These are phyloP conservation scores for Orobanche coerulescens DNA, from an alignment of 257 asterid species.

Conservation along the genomic window DNA sequence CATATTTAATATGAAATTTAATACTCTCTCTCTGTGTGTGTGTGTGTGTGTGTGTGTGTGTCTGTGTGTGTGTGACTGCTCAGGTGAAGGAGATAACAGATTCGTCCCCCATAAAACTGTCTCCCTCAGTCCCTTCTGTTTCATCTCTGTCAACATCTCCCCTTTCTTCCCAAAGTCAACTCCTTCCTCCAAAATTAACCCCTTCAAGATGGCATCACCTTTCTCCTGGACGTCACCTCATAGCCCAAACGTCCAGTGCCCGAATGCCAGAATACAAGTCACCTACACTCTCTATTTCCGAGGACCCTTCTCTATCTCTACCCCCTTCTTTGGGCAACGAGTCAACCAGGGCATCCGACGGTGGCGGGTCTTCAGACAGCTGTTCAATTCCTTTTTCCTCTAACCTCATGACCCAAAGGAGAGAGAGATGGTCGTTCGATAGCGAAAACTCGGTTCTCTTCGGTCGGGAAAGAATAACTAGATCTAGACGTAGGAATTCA, in stretches of 20 bases:
- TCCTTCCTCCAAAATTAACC: constrained; percentile 40
- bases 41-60: no score
- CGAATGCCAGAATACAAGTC: constrained; percentile 44
- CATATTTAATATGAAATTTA: constrained; percentile 16
- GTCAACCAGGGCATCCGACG: constrained; percentile 61
- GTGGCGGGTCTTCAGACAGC: constrained; percentile 78
- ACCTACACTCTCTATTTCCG: constrained; percentile 49
- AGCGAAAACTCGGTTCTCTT: constrained; percentile 64
- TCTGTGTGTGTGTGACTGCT: no score
- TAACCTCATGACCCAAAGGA: constrained; percentile 47
- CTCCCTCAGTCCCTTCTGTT: constrained; percentile 48
- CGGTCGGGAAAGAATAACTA: constrained; percentile 46
- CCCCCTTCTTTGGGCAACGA: constrained; percentile 68
- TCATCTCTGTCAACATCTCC: constrained; percentile 50
- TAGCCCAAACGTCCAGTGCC: constrained; percentile 40
- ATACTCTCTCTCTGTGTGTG: constrained; percentile 5
- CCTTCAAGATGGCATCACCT: constrained; percentile 46
- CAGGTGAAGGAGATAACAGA: constrained; percentile 49
- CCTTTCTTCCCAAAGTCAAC: constrained; percentile 43
- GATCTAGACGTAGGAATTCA: constrained; percentile 43
- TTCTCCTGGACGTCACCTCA: constrained; percentile 32
- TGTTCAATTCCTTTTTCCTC: constrained; percentile 77
- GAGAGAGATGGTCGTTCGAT: constrained; percentile 95
- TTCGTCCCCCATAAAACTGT: constrained; percentile 49
- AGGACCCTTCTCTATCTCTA: constrained; percentile 41